Evolutionary conservation across 768 basidiomycete species (phyloP).

Genomic region (Lactarius evosmus): DNA sequence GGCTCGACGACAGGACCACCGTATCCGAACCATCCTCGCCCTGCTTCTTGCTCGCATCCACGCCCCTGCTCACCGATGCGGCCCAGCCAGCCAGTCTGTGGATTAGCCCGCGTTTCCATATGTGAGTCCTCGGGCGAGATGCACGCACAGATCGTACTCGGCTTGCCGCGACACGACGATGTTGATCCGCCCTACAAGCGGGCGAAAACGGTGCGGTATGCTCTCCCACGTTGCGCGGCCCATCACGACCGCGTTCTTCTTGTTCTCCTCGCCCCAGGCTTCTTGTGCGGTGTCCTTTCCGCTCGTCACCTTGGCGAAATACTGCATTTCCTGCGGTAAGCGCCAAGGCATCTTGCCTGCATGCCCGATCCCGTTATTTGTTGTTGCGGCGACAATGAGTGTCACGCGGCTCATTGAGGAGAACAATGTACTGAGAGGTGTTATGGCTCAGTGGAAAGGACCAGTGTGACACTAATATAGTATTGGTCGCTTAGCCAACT

Average conservation of each 20-base stretch:
- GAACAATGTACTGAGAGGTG: background rate
- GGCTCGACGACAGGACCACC: constrained; percentile 44
- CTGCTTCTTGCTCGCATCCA: background rate
- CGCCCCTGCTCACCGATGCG: background rate
- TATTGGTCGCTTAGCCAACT: no score
- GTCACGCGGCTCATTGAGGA: constrained; percentile 39
- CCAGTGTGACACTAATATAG: no score
- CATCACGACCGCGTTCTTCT: constrained; percentile 83
- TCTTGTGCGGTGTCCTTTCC: constrained; percentile 45
- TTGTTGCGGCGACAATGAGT: constrained; percentile 91
- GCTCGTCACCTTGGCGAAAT: constrained; percentile 82
- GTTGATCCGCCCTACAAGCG: constrained; percentile 72
- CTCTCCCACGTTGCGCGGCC: constrained; percentile 98
- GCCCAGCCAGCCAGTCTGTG: constrained; percentile 17
- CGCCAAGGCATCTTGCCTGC: constrained; percentile 81
- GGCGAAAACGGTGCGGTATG: constrained; percentile 81
- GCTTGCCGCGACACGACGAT: constrained; percentile 66
- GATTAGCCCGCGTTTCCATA: background rate
- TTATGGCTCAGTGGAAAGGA: no score
- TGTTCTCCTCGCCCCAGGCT: constrained; percentile 7
- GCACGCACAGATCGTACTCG: constrained; percentile 59
- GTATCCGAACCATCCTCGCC: constrained; percentile 25
- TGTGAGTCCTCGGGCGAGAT: background rate
- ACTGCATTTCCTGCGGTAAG: constrained; percentile 83
- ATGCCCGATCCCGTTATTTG: constrained; percentile 81